phyloP scores from a whole-genome alignment of 1,284 basidiomycete genomes.

The Tylopilus sp. region DNA sequence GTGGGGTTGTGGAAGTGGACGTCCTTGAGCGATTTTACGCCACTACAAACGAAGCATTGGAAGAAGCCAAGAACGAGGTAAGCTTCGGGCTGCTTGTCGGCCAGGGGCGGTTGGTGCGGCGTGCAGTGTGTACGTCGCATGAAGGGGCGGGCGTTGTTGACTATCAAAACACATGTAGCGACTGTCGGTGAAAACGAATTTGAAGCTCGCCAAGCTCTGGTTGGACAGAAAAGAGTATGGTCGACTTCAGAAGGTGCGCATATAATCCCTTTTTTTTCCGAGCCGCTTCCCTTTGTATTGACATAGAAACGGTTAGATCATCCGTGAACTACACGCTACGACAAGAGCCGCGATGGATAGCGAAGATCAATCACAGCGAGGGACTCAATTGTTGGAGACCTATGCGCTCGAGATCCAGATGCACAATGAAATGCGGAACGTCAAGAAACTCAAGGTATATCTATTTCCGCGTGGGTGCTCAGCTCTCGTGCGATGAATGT shows the following conservation, averaged over 20 bases:
- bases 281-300: background rate
- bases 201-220: conserved; percentile 98
- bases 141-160: background rate
- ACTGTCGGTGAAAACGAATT: conserved; percentile 90
- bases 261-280: background rate
- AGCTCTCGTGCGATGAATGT: background rate
- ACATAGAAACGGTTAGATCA: conserved; percentile 45
- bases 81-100: conserved; percentile 16
- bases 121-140: background rate
- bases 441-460: conserved; percentile 89
- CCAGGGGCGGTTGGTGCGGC: too few relatives aligned
- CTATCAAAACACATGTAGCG: conserved; percentile 48
- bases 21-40: conserved; percentile 95
- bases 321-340: conserved; percentile 68
- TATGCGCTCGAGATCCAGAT: conserved; percentile 99
- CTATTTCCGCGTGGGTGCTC: background rate
- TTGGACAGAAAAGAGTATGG: conserved; percentile 90
- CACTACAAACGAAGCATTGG: conserved; percentile 84
- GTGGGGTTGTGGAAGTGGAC: conserved; percentile 78
- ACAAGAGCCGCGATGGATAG: conserved; percentile 58
- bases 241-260: conserved; percentile 72
- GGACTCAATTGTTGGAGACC: conserved; percentile 94
- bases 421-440: conserved; percentile 95
- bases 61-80: conserved; percentile 95
- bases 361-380: conserved; percentile 84